A percentile compares a stretch with the other conserved stretches of the same genome.
These are phyloP conservation scores for Penicillium italicum DNA, from an alignment of 2,329 filamentous ascomycete genomes.

Conservation along the genomic window DNA sequence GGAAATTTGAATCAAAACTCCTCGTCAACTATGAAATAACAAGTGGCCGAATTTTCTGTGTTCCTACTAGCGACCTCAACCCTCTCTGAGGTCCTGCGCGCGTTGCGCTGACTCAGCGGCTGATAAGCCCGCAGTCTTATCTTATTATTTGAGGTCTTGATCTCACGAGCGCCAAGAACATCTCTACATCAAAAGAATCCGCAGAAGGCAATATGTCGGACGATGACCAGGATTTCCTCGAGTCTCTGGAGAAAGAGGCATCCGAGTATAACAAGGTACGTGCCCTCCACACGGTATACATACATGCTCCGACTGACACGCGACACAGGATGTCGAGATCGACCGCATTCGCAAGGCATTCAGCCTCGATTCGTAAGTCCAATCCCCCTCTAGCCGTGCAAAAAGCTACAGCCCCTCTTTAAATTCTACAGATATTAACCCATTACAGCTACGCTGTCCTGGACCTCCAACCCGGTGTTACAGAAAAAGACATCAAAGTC, in stretches of 20 bases:
- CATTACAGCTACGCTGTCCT: slow-evolving; percentile 76
- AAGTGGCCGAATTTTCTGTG: not conserved
- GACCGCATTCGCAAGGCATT: slow-evolving; percentile 91
- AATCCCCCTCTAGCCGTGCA: not conserved
- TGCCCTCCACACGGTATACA: not conserved
- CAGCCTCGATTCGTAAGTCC: slow-evolving; percentile 64
- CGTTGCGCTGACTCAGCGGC: slow-evolving; percentile 34
- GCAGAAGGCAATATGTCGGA: slow-evolving; percentile 47
- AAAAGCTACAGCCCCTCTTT: not conserved
- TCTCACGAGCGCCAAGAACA: not conserved
- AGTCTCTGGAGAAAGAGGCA: slow-evolving; percentile 75
- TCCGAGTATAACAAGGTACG: slow-evolving; percentile 86
- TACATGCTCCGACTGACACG: slow-evolving; percentile 16
- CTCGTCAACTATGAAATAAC: not conserved
- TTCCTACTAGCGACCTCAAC: not conserved
- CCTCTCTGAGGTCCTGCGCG: not conserved
- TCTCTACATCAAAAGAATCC: not conserved
- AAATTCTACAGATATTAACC: slow-evolving; percentile 1
- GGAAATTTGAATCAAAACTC: too few species aligned
- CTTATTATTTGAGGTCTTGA: not conserved
- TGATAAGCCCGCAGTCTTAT: slow-evolving; percentile 29
- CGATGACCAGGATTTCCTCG: slow-evolving; percentile 70
- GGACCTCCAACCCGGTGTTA: slow-evolving; percentile 89
- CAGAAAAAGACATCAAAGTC: slow-evolving; percentile 93
- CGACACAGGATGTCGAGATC: slow-evolving; percentile 79